A percentile compares a stretch with the other conserved stretches of the same genome.
Conservation (phyloP, 2,329 filamentous ascomycete genomes). For the Aspergillus chevalieri region DNA sequence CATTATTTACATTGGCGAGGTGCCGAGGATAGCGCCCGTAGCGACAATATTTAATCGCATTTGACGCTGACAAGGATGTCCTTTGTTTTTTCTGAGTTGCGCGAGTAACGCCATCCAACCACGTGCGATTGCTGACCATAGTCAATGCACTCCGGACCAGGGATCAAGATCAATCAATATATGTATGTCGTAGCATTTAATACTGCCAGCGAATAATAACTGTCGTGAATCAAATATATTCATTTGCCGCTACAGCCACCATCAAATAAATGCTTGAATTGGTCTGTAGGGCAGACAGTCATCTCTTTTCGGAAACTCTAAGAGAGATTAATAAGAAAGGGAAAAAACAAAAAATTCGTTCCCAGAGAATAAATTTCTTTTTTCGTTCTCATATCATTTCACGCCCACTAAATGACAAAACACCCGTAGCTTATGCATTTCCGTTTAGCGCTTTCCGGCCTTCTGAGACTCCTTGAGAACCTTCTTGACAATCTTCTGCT, state of each 20-base stretch:
- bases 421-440: slow-evolving; percentile 18
- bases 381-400: slow-evolving; percentile 19
- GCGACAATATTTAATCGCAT: no score
- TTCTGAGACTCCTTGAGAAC: slow-evolving; percentile 94
- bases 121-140: no score
- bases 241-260: background rate
- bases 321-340: background rate
- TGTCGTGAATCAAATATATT: background rate
- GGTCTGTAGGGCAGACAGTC: background rate
- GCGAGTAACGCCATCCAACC: no score
- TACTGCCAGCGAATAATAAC: background rate
- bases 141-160: no score
- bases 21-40: no score
- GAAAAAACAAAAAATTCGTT: slow-evolving; percentile 25
- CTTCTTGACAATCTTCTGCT: slow-evolving; percentile 99
- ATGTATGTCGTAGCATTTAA: background rate
- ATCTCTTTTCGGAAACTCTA: background rate
- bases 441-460: slow-evolving; percentile 41
- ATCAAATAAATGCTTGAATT: no score
- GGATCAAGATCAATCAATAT: no score
- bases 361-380: slow-evolving; percentile 13
- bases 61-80: no score
- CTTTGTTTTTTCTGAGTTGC: no score
- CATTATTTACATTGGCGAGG: no score
- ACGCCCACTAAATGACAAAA: slow-evolving; percentile 30